A percentile compares a stretch with the other conserved stretches of the same genome.
These are phyloP conservation scores for Wallacemonas sp. DNA, from an alignment of 208 protist species.

Conservation along the genomic window DNA sequence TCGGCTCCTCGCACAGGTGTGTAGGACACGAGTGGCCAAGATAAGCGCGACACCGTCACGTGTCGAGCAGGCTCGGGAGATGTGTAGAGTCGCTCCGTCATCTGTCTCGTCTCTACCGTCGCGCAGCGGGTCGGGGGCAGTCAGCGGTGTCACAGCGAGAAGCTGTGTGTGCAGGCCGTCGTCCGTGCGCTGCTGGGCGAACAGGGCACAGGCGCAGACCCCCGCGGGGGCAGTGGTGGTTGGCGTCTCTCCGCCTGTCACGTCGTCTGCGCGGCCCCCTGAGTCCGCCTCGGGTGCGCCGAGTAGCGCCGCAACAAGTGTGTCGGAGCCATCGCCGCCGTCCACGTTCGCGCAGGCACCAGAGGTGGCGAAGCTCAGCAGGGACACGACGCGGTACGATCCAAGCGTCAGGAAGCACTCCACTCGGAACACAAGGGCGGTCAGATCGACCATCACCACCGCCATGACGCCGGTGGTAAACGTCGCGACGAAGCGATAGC, in stretches of 20 bases:
- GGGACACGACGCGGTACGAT: conserved; percentile 29
- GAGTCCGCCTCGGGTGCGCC: conserved; percentile 4
- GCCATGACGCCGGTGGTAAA: conserved; percentile 56
- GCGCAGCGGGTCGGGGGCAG: neutral
- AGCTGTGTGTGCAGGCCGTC: neutral
- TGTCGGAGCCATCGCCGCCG: conserved; percentile 14
- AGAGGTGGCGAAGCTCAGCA: conserved; percentile 26
- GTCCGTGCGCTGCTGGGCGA: conserved; percentile 8
- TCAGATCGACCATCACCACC: conserved; percentile 68
- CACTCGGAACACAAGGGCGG: conserved; percentile 35
- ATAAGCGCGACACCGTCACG: conserved; percentile 29
- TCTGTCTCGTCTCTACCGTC: neutral
- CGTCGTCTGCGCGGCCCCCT: neutral
- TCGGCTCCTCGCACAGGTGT: neutral
- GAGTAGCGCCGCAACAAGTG: conserved; percentile 46
- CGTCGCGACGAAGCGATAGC: conserved; percentile 63
- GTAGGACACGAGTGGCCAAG: neutral
- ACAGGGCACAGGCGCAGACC: neutral
- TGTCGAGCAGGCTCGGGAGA: conserved; percentile 21
- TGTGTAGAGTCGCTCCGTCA: neutral
- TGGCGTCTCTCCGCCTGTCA: neutral
- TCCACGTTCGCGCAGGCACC: neutral
- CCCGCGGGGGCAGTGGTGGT: neutral
- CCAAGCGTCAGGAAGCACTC: conserved; percentile 74
- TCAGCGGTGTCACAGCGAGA: neutral